Evolutionary conservation across 1,139 yeast genomes (phyloP).

Genomic region (Kodamaea suecica): DNA sequence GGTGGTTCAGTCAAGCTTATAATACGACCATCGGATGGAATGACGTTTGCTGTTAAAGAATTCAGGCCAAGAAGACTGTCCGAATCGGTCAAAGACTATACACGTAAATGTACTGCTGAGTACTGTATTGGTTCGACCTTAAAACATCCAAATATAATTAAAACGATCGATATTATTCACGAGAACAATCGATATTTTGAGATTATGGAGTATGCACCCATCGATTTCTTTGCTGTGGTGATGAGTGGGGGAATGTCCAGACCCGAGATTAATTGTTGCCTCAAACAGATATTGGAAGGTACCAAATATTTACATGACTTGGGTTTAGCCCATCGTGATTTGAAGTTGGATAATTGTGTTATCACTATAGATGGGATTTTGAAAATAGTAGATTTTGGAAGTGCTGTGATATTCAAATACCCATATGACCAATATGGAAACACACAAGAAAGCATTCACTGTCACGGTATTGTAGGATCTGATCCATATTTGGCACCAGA

Average conservation of each 20-base stretch:
- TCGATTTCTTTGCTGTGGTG: slow-evolving; percentile 93
- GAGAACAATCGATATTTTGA: slow-evolving; percentile 86
- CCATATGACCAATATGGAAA: slow-evolving; percentile 66
- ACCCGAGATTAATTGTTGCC: slow-evolving; percentile 83
- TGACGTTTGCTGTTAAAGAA: slow-evolving; percentile 94
- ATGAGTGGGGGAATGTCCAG: slow-evolving; percentile 94
- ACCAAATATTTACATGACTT: slow-evolving; percentile 78
- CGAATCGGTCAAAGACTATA: slow-evolving; percentile 84
- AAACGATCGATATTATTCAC: slow-evolving; percentile 87
- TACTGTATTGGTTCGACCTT: slow-evolving; percentile 95
- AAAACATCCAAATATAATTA: slow-evolving; percentile 90
- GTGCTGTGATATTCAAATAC: slow-evolving; percentile 90
- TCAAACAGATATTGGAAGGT: slow-evolving; percentile 83
- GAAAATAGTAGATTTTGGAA: slow-evolving; percentile 92
- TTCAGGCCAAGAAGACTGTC: slow-evolving; percentile 82
- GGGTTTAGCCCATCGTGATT: slow-evolving; percentile 94
- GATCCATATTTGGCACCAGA: slow-evolving; percentile 99
- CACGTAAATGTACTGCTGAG: slow-evolving; percentile 95
- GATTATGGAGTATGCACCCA: slow-evolving; percentile 97
- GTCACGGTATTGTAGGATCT: slow-evolving; percentile 95
- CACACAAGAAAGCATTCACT: slow-evolving; percentile 60
- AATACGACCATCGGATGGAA: slow-evolving; percentile 73
- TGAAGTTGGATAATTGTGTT: slow-evolving; percentile 93
- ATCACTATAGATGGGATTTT: slow-evolving; percentile 81
- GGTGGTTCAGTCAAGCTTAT: slow-evolving; percentile 94